Evolutionary conservation across 208 protist genomes (phyloP), one percentile per base, ranked within the genome.

Genomic region (Trypanosoma platydactyli): DNA sequence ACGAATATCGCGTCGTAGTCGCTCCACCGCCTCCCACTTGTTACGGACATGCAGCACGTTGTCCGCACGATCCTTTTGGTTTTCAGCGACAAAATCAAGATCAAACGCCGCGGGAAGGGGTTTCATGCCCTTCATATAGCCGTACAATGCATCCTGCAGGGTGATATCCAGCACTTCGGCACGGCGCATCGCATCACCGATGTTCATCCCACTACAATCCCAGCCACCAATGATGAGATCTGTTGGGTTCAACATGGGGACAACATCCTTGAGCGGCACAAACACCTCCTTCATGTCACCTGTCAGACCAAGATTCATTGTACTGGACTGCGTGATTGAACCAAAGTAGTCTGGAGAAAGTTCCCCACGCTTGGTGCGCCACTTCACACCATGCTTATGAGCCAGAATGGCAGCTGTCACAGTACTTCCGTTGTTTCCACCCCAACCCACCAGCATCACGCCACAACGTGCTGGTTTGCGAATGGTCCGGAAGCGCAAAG

Each of bases 351-450:
- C 98, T 60, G 98, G 81, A 30, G 89, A 79, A 71, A 97, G 73
- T 6, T 79, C 71, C 48, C 98, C 97, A 29, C 64, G 55, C 53
- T 97, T 94, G 11, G 97, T 98, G 35, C 92, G 71, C 98, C 98
- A 99, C 22, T 65, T 72, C 16, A 99, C 62, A 41, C 64, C 76
- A 55, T 86, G 77, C 60, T 95, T 77, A 85, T 99, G 99, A 46
- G 98, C 98, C 30, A 99, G 60, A 68, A 98, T 87, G 29, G 91
- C 92, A n/a, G 94, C 98, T 22, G 96, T 98, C 18, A 99, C 72
- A 1, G 98, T 99, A n/a, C 95, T 94, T 56, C 98, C 98, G 88
- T 99, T 99, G 91, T 99, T 99, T 69, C 98, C 98, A 69, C 97
- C 96, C 76, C 88, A 94, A 63, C 98, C 98, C 55, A 99, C 88